Base-by-base conservation (phyloP, 2,329 filamentous ascomycete genomes). In the Penicillium digitatum region DNA sequence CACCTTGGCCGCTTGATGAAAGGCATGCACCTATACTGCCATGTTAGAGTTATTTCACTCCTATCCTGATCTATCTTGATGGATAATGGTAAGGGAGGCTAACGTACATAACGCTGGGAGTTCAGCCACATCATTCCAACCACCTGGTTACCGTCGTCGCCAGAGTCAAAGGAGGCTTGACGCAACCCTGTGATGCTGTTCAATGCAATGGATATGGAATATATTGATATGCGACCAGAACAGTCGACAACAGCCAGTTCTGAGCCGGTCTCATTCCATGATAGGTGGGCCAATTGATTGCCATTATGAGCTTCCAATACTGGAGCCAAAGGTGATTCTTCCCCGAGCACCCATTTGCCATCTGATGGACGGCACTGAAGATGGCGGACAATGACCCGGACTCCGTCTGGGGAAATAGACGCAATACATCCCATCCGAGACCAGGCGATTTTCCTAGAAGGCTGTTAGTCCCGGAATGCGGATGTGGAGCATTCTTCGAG, bases 81-180 rank as follows among this genome's bases (percentile, higher is more conserved):
- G 7, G 42, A n/a, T n/a, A 45, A 49, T 12, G 26, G 12, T 24
- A 16, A 20, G 20, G 38, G 12, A 3, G 24, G 8, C 22, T 11
- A 24, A 61, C 68, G 56, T 59, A 75, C 74, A 24, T 81, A 78
- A 27, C 81, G 76, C 24, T 86, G 78, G n/a, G 80, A 78, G 52
- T 76, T 78, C 52, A 97, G 78, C 94, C 94, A 99, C 73, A 90
- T 88, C 69, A 90, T 82, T 3, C 93, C 94, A 7, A 95, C 89
- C 5, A 95, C 79, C 47, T 86, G 83, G 61, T 88, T 85, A 35
- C 89, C 78, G 69, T 95, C 90, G 64, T 91, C 88, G 50, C 86
- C 78, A 2, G 82, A 74, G 66, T 93, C 90, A n/a, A 78, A 72
- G 24, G 86, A 81, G 73, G 85, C 87, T 52, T 79, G 81, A 39